These are phyloP conservation scores for Zasmidium citrigriseum DNA, from an alignment of 2,329 filamentous ascomycete genomes.

Conservation along the genomic window DNA sequence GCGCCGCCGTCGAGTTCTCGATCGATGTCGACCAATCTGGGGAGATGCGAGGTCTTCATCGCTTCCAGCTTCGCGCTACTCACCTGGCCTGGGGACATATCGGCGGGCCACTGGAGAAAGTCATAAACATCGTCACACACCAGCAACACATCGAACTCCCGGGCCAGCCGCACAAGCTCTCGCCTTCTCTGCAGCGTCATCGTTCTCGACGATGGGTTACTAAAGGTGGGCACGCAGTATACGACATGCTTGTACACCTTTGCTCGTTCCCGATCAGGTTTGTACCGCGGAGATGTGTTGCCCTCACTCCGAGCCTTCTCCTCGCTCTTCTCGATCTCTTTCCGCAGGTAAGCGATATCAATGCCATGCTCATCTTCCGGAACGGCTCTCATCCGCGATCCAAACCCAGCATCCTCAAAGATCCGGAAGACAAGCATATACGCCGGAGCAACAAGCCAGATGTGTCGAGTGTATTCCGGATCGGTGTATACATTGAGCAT, in stretches of 20 bases:
- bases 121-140: slow-evolving; percentile 94
- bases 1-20: slow-evolving; percentile 62
- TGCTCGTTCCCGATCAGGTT: slow-evolving; percentile 59
- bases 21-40: slow-evolving; percentile 79
- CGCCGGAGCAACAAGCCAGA: slow-evolving; percentile 81
- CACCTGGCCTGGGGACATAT: slow-evolving; percentile 25
- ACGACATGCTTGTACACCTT: slow-evolving; percentile 85
- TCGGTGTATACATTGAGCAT: slow-evolving; percentile 80
- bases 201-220: slow-evolving; percentile 83
- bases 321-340: slow-evolving; percentile 54
- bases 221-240: slow-evolving; percentile 84
- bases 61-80: not conserved
- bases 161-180: slow-evolving; percentile 72
- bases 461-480: slow-evolving; percentile 68
- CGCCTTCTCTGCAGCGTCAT: slow-evolving; percentile 71
- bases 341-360: slow-evolving; percentile 63
- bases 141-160: slow-evolving; percentile 77
- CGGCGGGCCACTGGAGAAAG: slow-evolving; percentile 74
- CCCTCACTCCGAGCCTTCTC: slow-evolving; percentile 31
- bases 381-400: slow-evolving; percentile 64
- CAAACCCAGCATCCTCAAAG: slow-evolving; percentile 78
- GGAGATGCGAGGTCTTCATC: slow-evolving; percentile 52
- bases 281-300: slow-evolving; percentile 39
- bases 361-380: slow-evolving; percentile 78
- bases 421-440: slow-evolving; percentile 86